Evolutionary conservation across 345 rosid genomes (phyloP).

Genomic region (Draba incana): DNA sequence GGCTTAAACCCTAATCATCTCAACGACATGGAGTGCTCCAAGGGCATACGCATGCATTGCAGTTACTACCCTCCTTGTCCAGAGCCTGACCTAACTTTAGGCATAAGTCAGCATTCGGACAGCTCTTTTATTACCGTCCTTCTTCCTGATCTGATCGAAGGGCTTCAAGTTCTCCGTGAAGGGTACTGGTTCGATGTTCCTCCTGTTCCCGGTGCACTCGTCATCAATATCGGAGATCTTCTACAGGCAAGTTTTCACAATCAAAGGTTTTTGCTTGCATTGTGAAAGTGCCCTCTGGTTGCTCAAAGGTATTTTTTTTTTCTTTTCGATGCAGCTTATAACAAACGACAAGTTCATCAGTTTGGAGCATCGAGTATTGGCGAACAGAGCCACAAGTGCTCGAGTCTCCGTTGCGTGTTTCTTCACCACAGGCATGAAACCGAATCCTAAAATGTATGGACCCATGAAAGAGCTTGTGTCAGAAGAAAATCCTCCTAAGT

Average conservation of each 20-base stretch:
- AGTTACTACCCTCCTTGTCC: conserved; percentile 69
- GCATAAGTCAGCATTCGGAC: conserved; percentile 53
- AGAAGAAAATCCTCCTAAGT: conserved; percentile 44
- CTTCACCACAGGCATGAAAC: conserved; percentile 39
- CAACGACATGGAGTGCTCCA: conserved; percentile 44
- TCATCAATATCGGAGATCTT: conserved; percentile 61
- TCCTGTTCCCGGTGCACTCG: conserved; percentile 52
- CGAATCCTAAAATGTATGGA: conserved; percentile 38
- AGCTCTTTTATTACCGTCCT: conserved; percentile 56
- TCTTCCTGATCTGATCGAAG: conserved; percentile 61
- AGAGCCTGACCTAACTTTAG: conserved; percentile 56
- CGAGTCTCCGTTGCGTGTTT: conserved; percentile 52
- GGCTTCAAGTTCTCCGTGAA: conserved; percentile 55
- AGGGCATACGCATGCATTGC: conserved; percentile 46
- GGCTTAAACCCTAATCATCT: conserved; percentile 50
- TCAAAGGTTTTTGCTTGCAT: too few relatives aligned
- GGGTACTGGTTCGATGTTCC: conserved; percentile 55
- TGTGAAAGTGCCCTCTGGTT: too few relatives aligned
- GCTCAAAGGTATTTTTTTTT: too few relatives aligned
- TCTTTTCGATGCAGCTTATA: conserved; percentile 38
- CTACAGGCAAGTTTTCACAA: conserved; percentile 21
- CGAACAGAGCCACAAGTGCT: conserved; percentile 40
- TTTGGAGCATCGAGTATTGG: conserved; percentile 52
- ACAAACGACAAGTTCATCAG: conserved; percentile 52
- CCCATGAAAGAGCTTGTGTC: conserved; percentile 44